Evolutionary conservation across 441 rosid species (phyloP).

Genomic region (Pelargonium fulgidum): DNA sequence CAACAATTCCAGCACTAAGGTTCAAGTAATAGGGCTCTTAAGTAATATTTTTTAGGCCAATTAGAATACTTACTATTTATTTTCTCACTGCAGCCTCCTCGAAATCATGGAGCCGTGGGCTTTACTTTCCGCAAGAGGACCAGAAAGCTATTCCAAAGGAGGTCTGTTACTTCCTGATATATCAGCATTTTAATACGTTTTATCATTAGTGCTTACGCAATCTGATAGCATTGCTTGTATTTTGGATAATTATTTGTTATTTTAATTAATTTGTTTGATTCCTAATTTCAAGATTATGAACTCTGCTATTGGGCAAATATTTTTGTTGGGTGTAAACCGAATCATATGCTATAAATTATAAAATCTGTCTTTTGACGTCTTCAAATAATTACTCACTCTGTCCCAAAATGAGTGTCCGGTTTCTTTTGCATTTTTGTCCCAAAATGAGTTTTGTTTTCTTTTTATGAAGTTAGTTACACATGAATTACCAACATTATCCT

Average conservation of each 20-base stretch:
- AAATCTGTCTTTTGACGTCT: background rate
- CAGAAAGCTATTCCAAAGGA: slow-evolving; percentile 50
- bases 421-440: no score
- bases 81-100: slow-evolving; percentile 50
- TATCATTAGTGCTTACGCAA: background rate
- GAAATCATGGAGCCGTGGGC: slow-evolving; percentile 67
- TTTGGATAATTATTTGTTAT: no score
- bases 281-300: background rate
- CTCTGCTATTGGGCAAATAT: background rate
- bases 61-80: slow-evolving; percentile 6
- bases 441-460: no score
- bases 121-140: slow-evolving; percentile 49
- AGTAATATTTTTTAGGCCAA: background rate
- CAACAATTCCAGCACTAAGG: background rate
- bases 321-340: background rate
- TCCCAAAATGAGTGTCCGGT: no score
- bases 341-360: background rate
- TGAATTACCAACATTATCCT: no score
- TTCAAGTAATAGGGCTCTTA: background rate
- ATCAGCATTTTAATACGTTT: background rate
- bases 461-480: no score
- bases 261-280: background rate
- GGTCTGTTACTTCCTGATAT: slow-evolving; percentile 41
- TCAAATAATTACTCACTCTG: no score
- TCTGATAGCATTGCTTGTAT: background rate